phyloP scores from a whole-genome alignment of 768 basidiomycete genomes.

The Gautieria morchelliformis region DNA sequence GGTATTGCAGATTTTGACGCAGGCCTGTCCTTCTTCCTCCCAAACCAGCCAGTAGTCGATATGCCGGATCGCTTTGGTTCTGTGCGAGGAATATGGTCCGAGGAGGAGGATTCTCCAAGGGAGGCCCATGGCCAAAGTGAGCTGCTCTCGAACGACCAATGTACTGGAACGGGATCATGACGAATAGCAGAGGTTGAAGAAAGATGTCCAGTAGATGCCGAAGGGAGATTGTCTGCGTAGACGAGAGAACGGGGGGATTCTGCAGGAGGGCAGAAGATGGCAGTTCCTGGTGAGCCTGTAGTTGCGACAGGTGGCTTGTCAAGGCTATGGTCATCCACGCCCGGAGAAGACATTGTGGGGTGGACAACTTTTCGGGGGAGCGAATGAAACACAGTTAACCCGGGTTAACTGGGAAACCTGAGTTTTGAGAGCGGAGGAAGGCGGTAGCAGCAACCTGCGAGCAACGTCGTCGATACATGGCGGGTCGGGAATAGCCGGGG shows the following conservation, averaged over 20 bases:
- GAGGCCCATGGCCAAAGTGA: background rate
- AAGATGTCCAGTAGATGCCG: too few species aligned
- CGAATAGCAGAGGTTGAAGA: too few species aligned
- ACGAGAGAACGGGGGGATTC: background rate
- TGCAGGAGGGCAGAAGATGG: background rate
- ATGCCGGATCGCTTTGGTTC: background rate
- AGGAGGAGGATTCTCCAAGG: background rate
- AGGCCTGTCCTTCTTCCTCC: background rate
- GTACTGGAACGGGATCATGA: background rate
- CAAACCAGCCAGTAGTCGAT: background rate
- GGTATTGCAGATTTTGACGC: background rate
- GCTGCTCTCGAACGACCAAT: slow-evolving; percentile 6
- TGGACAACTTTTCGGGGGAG: too few species aligned
- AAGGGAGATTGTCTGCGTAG: background rate
- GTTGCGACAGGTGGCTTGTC: slow-evolving; percentile 1
- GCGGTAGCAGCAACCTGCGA: too few species aligned
- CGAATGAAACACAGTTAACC: too few species aligned
- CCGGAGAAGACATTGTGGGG: background rate
- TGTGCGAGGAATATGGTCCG: background rate
- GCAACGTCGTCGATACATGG: too few species aligned
- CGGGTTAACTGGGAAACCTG: too few species aligned
- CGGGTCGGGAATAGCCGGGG: too few species aligned
- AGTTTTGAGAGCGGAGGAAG: too few species aligned
- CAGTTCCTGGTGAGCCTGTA: slow-evolving; percentile 5
- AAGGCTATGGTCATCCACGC: background rate